These are phyloP conservation scores for Canavalia ensiformis DNA, from an alignment of 306 rosid species.

Conservation along the genomic window DNA sequence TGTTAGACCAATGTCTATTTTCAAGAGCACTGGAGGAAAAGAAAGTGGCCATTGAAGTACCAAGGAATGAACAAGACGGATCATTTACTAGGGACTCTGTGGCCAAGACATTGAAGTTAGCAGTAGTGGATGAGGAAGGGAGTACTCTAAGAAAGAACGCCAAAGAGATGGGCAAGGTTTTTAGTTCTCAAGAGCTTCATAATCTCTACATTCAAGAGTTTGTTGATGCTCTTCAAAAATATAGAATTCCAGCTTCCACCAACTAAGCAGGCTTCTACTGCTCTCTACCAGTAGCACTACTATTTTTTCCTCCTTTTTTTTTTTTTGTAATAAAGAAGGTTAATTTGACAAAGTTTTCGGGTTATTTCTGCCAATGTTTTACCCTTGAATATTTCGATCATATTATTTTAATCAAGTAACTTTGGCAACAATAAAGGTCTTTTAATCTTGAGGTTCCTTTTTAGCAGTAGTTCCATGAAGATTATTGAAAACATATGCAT, in stretches of 20 bases:
- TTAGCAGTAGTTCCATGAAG: too few relatives aligned
- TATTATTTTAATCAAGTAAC: too few relatives aligned
- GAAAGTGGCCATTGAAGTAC: constrained; percentile 51
- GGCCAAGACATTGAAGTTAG: constrained; percentile 43
- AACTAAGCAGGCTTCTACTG: neutral
- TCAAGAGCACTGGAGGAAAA: constrained; percentile 52
- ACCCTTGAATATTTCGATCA: too few relatives aligned
- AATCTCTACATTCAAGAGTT: constrained; percentile 34
- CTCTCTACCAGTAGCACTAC: too few relatives aligned
- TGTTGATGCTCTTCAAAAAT: constrained; percentile 43
- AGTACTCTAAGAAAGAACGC: constrained; percentile 37
- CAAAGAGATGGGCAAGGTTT: constrained; percentile 46
- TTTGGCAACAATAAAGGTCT: too few relatives aligned
- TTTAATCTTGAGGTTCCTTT: too few relatives aligned
- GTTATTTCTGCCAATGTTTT: too few relatives aligned
- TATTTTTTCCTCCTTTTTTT: too few relatives aligned
- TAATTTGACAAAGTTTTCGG: too few relatives aligned
- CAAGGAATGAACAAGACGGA: constrained; percentile 38
- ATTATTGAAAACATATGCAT: too few relatives aligned
- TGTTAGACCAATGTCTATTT: constrained; percentile 53
- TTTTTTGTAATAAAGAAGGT: too few relatives aligned
- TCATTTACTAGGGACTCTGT: constrained; percentile 47
- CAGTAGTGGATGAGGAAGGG: constrained; percentile 48
- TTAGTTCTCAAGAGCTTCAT: constrained; percentile 40
- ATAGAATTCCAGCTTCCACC: neutral